Percentiles rank a stretch among this genome's conserved stretches.
Conservation (phyloP, 805 yeast species). For the Ogataea angusta region DNA sequence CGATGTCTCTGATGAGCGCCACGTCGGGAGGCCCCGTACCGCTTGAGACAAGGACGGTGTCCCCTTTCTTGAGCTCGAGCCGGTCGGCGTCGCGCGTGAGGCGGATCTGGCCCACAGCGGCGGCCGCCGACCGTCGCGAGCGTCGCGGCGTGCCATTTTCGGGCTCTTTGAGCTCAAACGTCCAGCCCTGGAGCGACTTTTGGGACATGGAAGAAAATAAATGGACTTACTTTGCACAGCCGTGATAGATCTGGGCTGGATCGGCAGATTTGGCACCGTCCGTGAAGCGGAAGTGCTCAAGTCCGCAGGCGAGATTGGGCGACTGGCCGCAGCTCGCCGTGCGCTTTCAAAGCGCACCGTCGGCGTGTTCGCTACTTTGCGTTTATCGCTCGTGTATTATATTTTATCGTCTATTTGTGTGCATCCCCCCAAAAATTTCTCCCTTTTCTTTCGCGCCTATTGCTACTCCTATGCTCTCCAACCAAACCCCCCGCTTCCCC, state of each 20-base stretch:
- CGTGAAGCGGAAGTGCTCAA: too few relatives aligned
- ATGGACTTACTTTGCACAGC: conserved; percentile 8
- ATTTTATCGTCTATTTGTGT: too few relatives aligned
- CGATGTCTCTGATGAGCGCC: conserved; percentile 50
- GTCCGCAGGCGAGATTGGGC: too few relatives aligned
- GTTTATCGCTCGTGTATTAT: too few relatives aligned
- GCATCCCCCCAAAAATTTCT: conserved; percentile 1
- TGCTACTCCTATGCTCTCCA: conserved; percentile 17
- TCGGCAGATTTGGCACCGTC: too few relatives aligned
- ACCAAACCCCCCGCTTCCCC: conserved; percentile 17
- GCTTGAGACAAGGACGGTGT: conserved; percentile 40
- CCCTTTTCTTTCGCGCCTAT: conserved; percentile 10
- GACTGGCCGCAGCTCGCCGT: too few relatives aligned
- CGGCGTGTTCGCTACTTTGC: too few relatives aligned
- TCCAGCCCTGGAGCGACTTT: conserved; percentile 38
- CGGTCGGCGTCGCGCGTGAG: conserved; percentile 46
- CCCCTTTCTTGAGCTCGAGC: conserved; percentile 50
- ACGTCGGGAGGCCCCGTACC: conserved; percentile 37
- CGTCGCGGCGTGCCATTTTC: conserved; percentile 16
- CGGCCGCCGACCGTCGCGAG: conserved; percentile 9
- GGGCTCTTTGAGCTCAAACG: conserved; percentile 16
- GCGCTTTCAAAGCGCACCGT: too few relatives aligned
- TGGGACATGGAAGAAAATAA: conserved; percentile 13
- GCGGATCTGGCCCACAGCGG: conserved; percentile 15
- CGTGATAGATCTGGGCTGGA: not conserved